phyloP scores from a whole-genome alignment of 2,329 filamentous ascomycete species.

The Alternaria sp. region DNA sequence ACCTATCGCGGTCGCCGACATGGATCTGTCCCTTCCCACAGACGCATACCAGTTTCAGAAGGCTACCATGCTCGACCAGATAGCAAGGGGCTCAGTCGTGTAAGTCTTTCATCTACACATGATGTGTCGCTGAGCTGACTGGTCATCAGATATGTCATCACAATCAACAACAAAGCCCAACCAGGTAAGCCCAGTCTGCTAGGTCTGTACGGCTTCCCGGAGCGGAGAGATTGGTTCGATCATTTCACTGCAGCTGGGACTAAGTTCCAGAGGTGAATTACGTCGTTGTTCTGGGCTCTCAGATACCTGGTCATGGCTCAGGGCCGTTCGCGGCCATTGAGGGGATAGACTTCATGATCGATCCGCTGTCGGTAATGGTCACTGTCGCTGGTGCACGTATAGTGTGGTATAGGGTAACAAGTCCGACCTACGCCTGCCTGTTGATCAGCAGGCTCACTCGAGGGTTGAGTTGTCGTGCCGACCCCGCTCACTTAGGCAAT shows the following conservation, averaged over 20 bases:
- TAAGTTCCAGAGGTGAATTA: neutral
- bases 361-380: neutral
- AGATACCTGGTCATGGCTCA: neutral
- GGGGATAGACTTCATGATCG: neutral
- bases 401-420: neutral
- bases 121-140: neutral
- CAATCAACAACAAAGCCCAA: constrained; percentile 18
- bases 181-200: constrained; percentile 27
- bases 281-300: neutral
- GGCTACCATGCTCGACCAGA: constrained; percentile 35
- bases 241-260: constrained; percentile 10
- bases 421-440: neutral
- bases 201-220: constrained; percentile 19
- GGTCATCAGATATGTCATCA: constrained; percentile 23
- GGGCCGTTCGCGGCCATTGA: neutral
- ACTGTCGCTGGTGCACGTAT: neutral
- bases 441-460: neutral
- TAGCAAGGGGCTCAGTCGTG: constrained; percentile 30
- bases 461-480: neutral
- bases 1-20: constrained; percentile 25
- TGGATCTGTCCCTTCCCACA: constrained; percentile 18
- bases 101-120: neutral
- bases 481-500: neutral
- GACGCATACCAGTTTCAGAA: constrained; percentile 28
- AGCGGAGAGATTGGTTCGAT: constrained; percentile 26